phyloP scores from a whole-genome alignment of 345 rosid genomes.

The Salix dunnii region DNA sequence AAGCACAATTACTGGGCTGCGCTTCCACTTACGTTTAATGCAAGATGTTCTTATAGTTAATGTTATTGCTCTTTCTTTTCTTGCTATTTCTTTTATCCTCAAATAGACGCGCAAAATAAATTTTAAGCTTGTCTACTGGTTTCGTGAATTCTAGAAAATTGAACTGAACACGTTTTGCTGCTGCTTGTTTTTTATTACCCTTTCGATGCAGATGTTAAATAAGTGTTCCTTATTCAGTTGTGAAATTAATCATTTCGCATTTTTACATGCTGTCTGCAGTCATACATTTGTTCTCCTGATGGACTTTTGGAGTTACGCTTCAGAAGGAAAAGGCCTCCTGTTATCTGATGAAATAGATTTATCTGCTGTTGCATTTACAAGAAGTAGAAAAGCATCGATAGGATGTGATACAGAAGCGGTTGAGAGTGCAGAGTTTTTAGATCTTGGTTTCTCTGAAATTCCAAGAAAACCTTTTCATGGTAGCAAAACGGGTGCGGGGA shows the following conservation, averaged over 20 bases:
- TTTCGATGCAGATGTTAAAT: neutral
- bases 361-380: constrained; percentile 35
- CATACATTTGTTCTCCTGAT: constrained; percentile 18
- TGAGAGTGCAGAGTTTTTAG: constrained; percentile 34
- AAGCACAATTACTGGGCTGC: neutral
- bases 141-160: neutral
- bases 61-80: neutral
- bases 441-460: constrained; percentile 33
- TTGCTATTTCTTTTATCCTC: neutral
- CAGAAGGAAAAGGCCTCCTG: constrained; percentile 38
- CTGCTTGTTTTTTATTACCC: neutral
- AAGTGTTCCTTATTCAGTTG: neutral
- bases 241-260: neutral
- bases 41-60: neutral
- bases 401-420: constrained; percentile 37
- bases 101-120: neutral
- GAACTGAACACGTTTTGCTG: neutral
- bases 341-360: constrained; percentile 40
- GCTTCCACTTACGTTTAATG: neutral
- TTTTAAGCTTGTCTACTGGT: neutral
- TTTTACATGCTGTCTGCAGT: constrained; percentile 5
- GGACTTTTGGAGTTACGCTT: constrained; percentile 52
- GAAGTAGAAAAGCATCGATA: constrained; percentile 28
- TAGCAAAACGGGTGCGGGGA: constrained; percentile 12
- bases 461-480: constrained; percentile 30